A percentile compares a stretch with the other conserved stretches of the same genome.
Evolutionary conservation across 2,329 filamentous ascomycete species (phyloP).

Genomic region (Mollisia scopiformis): DNA sequence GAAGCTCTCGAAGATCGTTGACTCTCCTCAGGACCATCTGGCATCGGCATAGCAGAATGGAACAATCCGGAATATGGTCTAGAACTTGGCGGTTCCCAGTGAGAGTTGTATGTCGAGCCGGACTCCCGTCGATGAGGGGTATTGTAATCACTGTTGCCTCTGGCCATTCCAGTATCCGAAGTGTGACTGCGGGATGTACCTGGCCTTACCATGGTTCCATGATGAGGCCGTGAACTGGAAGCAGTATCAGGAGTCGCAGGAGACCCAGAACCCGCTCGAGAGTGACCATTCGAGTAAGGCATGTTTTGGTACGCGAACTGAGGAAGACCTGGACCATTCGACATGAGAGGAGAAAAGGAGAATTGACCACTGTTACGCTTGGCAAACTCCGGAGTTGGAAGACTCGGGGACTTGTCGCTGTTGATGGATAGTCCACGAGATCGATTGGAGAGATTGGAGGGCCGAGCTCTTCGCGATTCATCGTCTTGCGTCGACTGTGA

Average conservation of each 20-base stretch:
- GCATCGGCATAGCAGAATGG: conserved; percentile 82
- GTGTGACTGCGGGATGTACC: conserved; percentile 64
- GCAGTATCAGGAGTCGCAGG: conserved; percentile 58
- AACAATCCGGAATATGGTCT: conserved; percentile 75
- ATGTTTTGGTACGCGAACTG: conserved; percentile 61
- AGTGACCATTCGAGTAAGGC: conserved; percentile 50
- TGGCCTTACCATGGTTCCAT: conserved; percentile 45
- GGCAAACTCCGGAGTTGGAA: conserved; percentile 68
- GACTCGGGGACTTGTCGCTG: conserved; percentile 62
- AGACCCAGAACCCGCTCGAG: conserved; percentile 59
- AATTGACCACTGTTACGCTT: conserved; percentile 68
- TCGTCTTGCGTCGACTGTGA: conserved; percentile 46
- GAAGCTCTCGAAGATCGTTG: conserved; percentile 60
- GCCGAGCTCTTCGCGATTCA: conserved; percentile 33
- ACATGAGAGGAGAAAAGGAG: conserved; percentile 57
- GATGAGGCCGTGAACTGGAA: conserved; percentile 45
- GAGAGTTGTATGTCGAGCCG: conserved; percentile 56
- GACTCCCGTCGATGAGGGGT: conserved; percentile 53
- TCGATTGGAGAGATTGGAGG: conserved; percentile 41
- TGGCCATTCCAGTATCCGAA: conserved; percentile 50
- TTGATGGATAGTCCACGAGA: conserved; percentile 63
- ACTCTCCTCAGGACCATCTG: conserved; percentile 65
- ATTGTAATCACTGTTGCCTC: conserved; percentile 52
- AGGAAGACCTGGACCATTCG: conserved; percentile 49
- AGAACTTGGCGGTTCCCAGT: conserved; percentile 37